Evolutionary conservation across 345 rosid genomes (phyloP), one percentile per base, ranked within the genome.

Genomic region (Isatis tinctoria): DNA sequence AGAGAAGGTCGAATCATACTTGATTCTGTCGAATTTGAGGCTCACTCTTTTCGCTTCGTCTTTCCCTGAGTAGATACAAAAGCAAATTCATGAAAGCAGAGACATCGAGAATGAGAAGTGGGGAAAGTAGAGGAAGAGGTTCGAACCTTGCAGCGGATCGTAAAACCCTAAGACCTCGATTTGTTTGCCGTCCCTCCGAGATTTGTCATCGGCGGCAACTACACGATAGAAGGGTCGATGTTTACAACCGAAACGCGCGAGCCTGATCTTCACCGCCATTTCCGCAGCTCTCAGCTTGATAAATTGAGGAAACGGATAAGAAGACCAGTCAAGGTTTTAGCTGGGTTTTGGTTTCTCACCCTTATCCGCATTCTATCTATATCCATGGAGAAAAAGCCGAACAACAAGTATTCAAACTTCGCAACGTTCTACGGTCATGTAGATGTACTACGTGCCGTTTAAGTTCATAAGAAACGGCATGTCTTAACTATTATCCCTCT

Each of bases 131-230:
- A 48, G 60, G 27, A 69, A 40, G 40, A 51, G 40, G 40, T 53
- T 53, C 48, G 60, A 22, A 79, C 97, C 97, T 79, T 89, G 93
- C 43, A 91, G 83, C 3, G 96, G 98, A 70, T 94, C 87, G 68
- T 81, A 87, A 80, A 86, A 91, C 45, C 96, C 93, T 54, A 90
- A 69, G 14, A 88, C 90, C 81, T 90, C 93, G 16, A 94, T 88
- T 67, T 90, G 97, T 76, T 87, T 91, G 51, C 95, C 97, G 70
- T 94, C 96, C 74, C 96, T 81, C 0, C 90, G 91, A 0, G 96
- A 88, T 78, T 91, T 86, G 79, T 92, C 88, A 82, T 89, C 85
- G 10, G 97, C 90, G 2, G 88, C 92, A 87, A 89, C 87, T 8
- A 91, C 78, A 17, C 98, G 83, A 60, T 81, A 94, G 73, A 91